Evolutionary conservation across 768 basidiomycete genomes (phyloP).

Genomic region (Termitomyces sp.): DNA sequence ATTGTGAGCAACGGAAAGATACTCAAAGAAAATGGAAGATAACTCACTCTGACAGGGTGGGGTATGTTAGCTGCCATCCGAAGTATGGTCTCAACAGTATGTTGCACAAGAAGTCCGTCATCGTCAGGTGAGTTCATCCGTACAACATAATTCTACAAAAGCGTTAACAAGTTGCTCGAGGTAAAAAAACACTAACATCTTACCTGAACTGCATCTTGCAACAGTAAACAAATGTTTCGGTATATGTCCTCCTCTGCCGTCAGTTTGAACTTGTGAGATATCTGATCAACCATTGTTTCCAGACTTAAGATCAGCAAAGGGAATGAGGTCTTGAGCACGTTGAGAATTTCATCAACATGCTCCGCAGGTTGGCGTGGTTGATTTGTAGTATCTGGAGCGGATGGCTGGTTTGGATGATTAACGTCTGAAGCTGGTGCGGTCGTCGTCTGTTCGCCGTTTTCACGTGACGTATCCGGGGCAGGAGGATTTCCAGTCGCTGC

Average conservation of each 20-base stretch:
- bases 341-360: slow-evolving; percentile 88
- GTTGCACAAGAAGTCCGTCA: slow-evolving; percentile 56
- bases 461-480: slow-evolving; percentile 23
- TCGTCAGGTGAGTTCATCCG: slow-evolving; percentile 68
- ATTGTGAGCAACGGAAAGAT: neutral
- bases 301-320: slow-evolving; percentile 91
- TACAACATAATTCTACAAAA: slow-evolving; percentile 60
- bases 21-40: neutral
- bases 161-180: neutral
- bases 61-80: slow-evolving; percentile 64
- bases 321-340: slow-evolving; percentile 93
- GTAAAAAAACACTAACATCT: slow-evolving; percentile 11
- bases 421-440: slow-evolving; percentile 14
- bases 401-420: slow-evolving; percentile 11
- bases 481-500: slow-evolving; percentile 28
- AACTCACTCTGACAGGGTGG: slow-evolving; percentile 52
- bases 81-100: slow-evolving; percentile 52
- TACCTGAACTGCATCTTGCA: slow-evolving; percentile 87
- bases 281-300: slow-evolving; percentile 97
- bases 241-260: slow-evolving; percentile 92
- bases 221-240: slow-evolving; percentile 80
- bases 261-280: slow-evolving; percentile 85
- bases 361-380: slow-evolving; percentile 76
- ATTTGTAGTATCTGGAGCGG: slow-evolving; percentile 24
- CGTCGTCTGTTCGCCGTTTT: slow-evolving; percentile 26